Percentiles rank a stretch among this genome's conserved stretches.
These are phyloP conservation scores for Cucurbita argyrosperma DNA, from an alignment of 306 rosid genomes.

Conservation along the genomic window DNA sequence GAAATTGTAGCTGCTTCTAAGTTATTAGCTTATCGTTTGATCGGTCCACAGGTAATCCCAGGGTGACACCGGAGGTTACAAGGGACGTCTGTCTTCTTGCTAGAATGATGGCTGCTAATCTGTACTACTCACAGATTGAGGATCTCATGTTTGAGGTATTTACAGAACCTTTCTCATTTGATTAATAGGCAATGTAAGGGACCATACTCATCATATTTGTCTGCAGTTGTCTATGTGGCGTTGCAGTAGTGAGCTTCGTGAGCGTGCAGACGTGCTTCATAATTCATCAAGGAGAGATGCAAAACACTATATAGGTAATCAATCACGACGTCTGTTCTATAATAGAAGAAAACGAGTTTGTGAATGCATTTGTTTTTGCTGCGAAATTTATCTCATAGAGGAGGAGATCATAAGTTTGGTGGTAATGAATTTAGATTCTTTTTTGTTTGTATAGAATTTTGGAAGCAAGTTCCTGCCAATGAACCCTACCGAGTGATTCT, in stretches of 20 bases:
- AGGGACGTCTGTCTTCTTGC: conserved; percentile 95
- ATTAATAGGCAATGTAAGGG: neutral
- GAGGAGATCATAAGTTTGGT: neutral
- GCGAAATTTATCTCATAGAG: neutral
- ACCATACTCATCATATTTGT: neutral
- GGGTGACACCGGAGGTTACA: conserved; percentile 97
- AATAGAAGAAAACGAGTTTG: neutral
- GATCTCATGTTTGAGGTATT: conserved; percentile 97
- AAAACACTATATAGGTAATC: conserved; percentile 83
- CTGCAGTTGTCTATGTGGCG: conserved; percentile 99
- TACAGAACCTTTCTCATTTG: too few relatives aligned
- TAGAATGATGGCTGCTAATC: conserved; percentile 97
- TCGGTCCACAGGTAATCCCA: conserved; percentile 71
- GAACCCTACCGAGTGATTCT: conserved; percentile 94
- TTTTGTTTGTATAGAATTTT: conserved; percentile 44
- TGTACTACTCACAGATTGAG: conserved; percentile 95
- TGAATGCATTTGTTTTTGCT: neutral
- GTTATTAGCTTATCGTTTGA: conserved; percentile 5
- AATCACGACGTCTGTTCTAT: neutral
- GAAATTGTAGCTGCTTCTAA: neutral
- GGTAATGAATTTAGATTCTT: neutral
- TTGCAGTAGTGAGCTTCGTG: conserved; percentile 86
- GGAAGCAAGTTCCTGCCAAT: conserved; percentile 76
- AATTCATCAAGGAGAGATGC: conserved; percentile 66
- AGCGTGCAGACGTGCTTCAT: conserved; percentile 60